phyloP scores from a whole-genome alignment of 1,284 basidiomycete species.

The Cutaneotrichosporon spelunceum region DNA sequence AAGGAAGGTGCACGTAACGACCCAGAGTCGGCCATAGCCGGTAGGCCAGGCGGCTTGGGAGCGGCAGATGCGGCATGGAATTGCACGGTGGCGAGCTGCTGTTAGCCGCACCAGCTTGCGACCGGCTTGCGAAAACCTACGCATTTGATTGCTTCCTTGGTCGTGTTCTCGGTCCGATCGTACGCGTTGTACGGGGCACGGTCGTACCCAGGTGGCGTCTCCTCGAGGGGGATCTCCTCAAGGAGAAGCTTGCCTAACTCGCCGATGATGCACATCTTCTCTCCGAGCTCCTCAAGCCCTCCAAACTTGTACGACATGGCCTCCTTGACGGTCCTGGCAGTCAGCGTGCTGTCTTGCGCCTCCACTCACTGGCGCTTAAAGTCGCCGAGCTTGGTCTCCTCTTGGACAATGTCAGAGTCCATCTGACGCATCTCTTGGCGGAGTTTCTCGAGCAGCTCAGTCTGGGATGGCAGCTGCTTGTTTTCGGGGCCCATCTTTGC shows the following conservation, averaged over 20 bases:
- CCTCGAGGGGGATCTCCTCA: slow-evolving; percentile 74
- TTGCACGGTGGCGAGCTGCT: slow-evolving; percentile 41
- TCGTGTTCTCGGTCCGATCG: slow-evolving; percentile 60
- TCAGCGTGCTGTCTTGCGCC: background rate
- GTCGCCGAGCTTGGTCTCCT: slow-evolving; percentile 78
- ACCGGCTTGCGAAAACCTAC: slow-evolving; percentile 23
- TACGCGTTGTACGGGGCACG: slow-evolving; percentile 66
- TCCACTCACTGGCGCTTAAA: slow-evolving; percentile 64
- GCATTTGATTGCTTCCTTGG: slow-evolving; percentile 62
- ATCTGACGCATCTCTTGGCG: slow-evolving; percentile 73
- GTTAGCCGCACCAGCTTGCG: background rate
- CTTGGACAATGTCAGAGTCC: slow-evolving; percentile 77
- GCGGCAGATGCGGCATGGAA: slow-evolving; percentile 38
- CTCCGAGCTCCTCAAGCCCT: slow-evolving; percentile 76
- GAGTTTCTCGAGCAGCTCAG: slow-evolving; percentile 68
- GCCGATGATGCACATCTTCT: slow-evolving; percentile 80
- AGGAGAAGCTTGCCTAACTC: slow-evolving; percentile 76
- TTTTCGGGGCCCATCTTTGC: slow-evolving; percentile 87
- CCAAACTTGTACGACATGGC: slow-evolving; percentile 86
- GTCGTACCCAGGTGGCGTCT: slow-evolving; percentile 74
- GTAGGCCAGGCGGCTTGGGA: slow-evolving; percentile 44
- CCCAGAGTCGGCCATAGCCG: slow-evolving; percentile 24
- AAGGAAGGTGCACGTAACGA: slow-evolving; percentile 26
- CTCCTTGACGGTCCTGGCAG: slow-evolving; percentile 53
- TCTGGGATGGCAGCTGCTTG: slow-evolving; percentile 76